Evolutionary conservation across 306 rosid genomes (phyloP).

Genomic region (Boehmeria nivea): DNA sequence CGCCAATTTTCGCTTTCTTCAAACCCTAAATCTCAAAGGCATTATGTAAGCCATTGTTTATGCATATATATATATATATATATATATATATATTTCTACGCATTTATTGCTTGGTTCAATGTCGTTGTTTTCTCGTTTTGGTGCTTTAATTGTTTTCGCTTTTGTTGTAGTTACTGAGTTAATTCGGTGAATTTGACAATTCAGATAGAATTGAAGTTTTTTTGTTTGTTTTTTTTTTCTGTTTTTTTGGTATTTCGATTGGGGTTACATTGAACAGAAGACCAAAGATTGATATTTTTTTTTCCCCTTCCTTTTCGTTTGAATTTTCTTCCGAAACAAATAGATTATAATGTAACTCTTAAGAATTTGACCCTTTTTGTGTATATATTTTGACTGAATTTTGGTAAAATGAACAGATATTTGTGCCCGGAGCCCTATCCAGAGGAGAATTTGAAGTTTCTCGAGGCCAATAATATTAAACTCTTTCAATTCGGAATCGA

Average conservation of each 20-base stretch:
- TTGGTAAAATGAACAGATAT: slow-evolving; percentile 50
- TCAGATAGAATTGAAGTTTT: not conserved
- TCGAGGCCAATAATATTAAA: slow-evolving; percentile 51
- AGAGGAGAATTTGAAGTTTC: slow-evolving; percentile 73
- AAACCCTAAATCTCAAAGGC: slow-evolving; percentile 66
- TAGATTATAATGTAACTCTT: not conserved
- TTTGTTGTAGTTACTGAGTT: too few relatives aligned
- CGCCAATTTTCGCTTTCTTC: slow-evolving; percentile 59
- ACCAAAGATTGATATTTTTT: too few relatives aligned
- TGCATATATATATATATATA: not conserved
- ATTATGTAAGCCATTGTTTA: slow-evolving; percentile 49
- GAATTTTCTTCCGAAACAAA: slow-evolving; percentile 2
- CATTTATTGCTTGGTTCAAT: not conserved
- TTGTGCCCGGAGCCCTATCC: slow-evolving; percentile 91
- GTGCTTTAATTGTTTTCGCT: too few relatives aligned
- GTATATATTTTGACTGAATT: slow-evolving; percentile 5
- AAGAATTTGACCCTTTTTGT: too few relatives aligned
- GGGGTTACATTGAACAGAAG: too few relatives aligned
- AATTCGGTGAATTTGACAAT: not conserved
- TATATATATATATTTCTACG: not conserved
- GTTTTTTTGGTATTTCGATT: too few relatives aligned
- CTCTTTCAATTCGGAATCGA: slow-evolving; percentile 87
- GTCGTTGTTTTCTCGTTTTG: not conserved
- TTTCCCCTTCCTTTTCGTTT: not conserved
- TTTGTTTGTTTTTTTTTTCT: not conserved